phyloP scores from a whole-genome alignment of 1,284 basidiomycete genomes.

The Microbotryum scabiosae region DNA sequence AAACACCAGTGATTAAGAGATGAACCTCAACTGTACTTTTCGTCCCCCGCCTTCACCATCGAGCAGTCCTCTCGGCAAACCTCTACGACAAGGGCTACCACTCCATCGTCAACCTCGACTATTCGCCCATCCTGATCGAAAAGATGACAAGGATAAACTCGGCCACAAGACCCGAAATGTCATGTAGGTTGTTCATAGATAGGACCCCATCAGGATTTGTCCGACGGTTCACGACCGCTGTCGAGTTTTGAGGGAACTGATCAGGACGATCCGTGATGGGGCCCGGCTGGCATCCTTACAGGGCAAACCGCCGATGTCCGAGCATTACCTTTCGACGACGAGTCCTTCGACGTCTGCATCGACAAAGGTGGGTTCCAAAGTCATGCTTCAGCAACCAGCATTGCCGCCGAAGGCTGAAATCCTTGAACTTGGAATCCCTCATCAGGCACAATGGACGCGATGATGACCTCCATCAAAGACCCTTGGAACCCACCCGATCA shows the following conservation, averaged over 20 bases:
- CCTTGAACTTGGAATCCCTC: background rate
- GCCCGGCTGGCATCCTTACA: conserved; percentile 34
- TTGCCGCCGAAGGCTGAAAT: background rate
- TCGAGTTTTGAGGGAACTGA: too few relatives aligned
- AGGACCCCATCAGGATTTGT: too few relatives aligned
- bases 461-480: conserved; percentile 69
- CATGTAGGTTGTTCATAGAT: conserved; percentile 49
- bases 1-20: conserved; percentile 45
- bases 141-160: conserved; percentile 63
- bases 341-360: conserved; percentile 71
- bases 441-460: conserved; percentile 79
- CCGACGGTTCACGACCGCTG: too few relatives aligned
- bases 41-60: background rate
- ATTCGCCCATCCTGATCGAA: conserved; percentile 68
- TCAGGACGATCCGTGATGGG: too few relatives aligned
- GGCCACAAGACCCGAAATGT: conserved; percentile 57
- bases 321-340: conserved; percentile 56
- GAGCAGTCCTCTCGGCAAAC: conserved; percentile 8
- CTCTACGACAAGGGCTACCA: conserved; percentile 86
- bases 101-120: conserved; percentile 77
- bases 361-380: conserved; percentile 60
- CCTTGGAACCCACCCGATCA: conserved; percentile 67
- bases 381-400: background rate
- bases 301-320: conserved; percentile 86
- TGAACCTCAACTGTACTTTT: conserved; percentile 46